Conservation (phyloP, 306 rosid species). For the Alnus glutinosa region DNA sequence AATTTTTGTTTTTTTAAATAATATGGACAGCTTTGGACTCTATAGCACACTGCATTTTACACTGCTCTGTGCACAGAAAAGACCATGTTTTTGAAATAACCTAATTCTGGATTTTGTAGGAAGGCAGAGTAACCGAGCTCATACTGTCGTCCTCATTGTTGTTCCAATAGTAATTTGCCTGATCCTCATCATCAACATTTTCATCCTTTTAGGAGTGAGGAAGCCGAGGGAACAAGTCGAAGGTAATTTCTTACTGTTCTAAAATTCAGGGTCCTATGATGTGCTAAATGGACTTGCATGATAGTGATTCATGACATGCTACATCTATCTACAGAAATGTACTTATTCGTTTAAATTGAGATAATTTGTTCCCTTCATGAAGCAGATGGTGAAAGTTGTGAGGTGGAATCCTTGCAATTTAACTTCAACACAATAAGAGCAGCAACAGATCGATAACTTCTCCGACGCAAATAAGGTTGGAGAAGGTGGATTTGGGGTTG, state of each 20-base stretch:
- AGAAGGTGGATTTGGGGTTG: slow-evolving; percentile 57
- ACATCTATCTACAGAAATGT: neutral
- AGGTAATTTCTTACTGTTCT: slow-evolving; percentile 20
- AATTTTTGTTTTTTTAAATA: too few relatives aligned
- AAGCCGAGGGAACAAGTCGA: neutral
- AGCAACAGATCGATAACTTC: slow-evolving; percentile 40
- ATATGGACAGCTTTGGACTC: too few relatives aligned
- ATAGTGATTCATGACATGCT: too few relatives aligned
- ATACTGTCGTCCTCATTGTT: neutral
- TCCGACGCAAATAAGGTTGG: slow-evolving; percentile 54
- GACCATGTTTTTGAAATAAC: neutral
- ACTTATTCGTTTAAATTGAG: too few relatives aligned
- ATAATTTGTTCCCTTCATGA: too few relatives aligned
- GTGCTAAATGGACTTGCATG: too few relatives aligned
- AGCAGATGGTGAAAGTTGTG: too few relatives aligned
- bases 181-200: slow-evolving; percentile 18
- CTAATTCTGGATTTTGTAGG: slow-evolving; percentile 35
- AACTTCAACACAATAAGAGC: slow-evolving; percentile 32
- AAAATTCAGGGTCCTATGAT: neutral
- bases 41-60: too few relatives aligned
- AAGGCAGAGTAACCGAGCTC: slow-evolving; percentile 18
- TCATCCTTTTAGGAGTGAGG: slow-evolving; percentile 19
- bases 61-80: too few relatives aligned
- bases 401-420: slow-evolving; percentile 27
- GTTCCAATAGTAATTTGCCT: slow-evolving; percentile 21